Evolutionary conservation across 441 rosid species (phyloP).

Genomic region (Erodium texanum): DNA sequence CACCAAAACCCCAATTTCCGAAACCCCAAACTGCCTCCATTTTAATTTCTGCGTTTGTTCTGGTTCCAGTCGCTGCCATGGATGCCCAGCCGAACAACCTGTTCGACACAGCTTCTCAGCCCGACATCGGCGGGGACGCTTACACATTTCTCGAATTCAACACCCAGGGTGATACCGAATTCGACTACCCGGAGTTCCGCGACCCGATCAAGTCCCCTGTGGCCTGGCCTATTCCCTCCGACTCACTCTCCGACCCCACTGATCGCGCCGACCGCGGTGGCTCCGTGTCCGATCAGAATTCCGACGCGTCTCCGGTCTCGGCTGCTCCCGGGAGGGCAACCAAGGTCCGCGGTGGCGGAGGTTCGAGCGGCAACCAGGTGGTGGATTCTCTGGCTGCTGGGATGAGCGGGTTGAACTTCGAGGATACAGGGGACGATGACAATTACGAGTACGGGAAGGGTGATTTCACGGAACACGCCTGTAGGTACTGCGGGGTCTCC

Average conservation of each 20-base stretch:
- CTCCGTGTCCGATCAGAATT: not conserved
- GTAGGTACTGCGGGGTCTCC: constrained; percentile 96
- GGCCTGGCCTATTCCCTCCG: constrained; percentile 89
- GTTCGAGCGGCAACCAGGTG: constrained; percentile 15
- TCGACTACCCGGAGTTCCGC: constrained; percentile 86
- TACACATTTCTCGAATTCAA: constrained; percentile 92
- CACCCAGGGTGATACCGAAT: constrained; percentile 92
- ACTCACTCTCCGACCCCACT: constrained; percentile 43
- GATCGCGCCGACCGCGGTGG: constrained; percentile 24
- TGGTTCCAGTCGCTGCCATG: constrained; percentile 29
- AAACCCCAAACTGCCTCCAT: constrained; percentile 4
- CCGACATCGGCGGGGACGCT: constrained; percentile 76
- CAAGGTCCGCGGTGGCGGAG: constrained; percentile 5
- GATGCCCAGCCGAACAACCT: constrained; percentile 64
- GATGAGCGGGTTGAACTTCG: constrained; percentile 82
- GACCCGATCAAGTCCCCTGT: constrained; percentile 32
- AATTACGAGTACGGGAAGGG: constrained; percentile 71
- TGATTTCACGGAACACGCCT: constrained; percentile 86
- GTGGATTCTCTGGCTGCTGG: constrained; percentile 75
- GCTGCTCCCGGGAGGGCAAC: constrained; percentile 22
- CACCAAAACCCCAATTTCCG: constrained; percentile 19
- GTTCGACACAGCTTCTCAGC: constrained; percentile 92
- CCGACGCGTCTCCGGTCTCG: constrained; percentile 2
- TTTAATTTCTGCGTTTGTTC: constrained; percentile 7
- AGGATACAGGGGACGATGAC: constrained; percentile 84